Evolutionary conservation across 2,329 filamentous ascomycete genomes (phyloP), one percentile per base, ranked within the genome.

Genomic region (Chaetomium sp.): DNA sequence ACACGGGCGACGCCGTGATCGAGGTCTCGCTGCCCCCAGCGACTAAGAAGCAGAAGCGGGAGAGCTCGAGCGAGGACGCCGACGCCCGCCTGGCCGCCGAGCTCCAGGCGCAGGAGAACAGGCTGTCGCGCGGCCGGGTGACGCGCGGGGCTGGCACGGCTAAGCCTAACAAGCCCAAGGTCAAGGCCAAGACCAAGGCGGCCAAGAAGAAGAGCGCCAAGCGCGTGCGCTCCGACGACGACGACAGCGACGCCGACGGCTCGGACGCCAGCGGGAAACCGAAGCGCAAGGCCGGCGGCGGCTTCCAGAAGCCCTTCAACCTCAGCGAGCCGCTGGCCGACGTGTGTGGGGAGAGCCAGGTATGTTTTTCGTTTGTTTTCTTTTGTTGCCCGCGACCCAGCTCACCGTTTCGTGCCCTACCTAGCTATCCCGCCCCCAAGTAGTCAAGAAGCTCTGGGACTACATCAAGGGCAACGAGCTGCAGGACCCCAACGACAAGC

Each of bases 381-480:
- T 53, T 47, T 21, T n/a, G 7, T 33, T 33, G 31, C 10, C 19
- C 5, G 4, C 16, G 2, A 21, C 51, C 35, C 5, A 35, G 8
- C 58, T 54, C 4, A 42, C 57, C 10, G 27, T 3, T 25, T 31
- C n/a, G 29, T 50, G 6, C 3, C 50, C 38, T 29, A 29, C 6
- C 7, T 42, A 97, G 88, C 85, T 99, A 25, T 96, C 95, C 19
- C 90, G 95, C 49, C 94, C 95, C 0, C 93, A 98, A 76, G 94
- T 94, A 0, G 95, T 99, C 72, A 98, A 98, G 82, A 91, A 91
- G 75, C 88, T 99, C 61, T 99, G 95, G 95, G 89, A 90, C 67
- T 93, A 99, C 74, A 96, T 99, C 79, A 96, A 96, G 73, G 87
- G 83, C 65, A 88, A 93, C 70, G 85, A 93, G 49, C 87, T 99